Conservation (phyloP, 2,329 filamentous ascomycete species). For the Colletotrichum limetticola region DNA sequence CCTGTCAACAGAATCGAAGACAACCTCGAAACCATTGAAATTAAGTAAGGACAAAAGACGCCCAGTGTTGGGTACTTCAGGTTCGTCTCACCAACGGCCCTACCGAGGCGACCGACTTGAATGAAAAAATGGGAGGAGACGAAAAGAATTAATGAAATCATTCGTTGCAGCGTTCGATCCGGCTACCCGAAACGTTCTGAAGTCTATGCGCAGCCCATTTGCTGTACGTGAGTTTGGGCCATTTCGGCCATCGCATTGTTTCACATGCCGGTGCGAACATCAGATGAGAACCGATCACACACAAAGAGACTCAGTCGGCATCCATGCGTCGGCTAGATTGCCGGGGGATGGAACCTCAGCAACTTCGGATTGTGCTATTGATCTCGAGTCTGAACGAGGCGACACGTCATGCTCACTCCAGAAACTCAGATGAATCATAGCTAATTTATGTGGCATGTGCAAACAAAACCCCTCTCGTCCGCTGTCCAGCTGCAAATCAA, state of each 20-base stretch:
- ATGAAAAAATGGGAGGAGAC: not conserved
- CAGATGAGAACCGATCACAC: constrained; percentile 27
- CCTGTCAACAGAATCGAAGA: not conserved
- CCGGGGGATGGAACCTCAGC: constrained; percentile 17
- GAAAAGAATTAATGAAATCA: constrained; percentile 3
- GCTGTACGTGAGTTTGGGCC: constrained; percentile 14
- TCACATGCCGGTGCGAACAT: constrained; percentile 23
- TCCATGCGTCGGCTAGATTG: constrained; percentile 26
- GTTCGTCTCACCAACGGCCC: constrained; percentile 20
- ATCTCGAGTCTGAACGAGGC: constrained; percentile 1
- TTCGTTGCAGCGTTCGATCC: constrained; percentile 1
- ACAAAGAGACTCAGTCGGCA: constrained; percentile 14
- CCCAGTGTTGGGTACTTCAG: not conserved
- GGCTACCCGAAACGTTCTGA: not conserved
- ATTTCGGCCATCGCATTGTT: constrained; percentile 20
- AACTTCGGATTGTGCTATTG: constrained; percentile 20
- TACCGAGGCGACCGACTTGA: not conserved
- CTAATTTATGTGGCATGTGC: not conserved
- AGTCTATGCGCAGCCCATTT: constrained; percentile 3
- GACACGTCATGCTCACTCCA: constrained; percentile 27
- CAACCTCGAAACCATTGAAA: not conserved
- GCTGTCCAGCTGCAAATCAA: not conserved
- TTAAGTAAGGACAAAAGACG: not conserved
- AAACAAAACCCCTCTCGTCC: constrained; percentile 28
- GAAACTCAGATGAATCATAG: not conserved